Conservation (phyloP, 441 rosid species). For the Macaranga tanarius region DNA sequence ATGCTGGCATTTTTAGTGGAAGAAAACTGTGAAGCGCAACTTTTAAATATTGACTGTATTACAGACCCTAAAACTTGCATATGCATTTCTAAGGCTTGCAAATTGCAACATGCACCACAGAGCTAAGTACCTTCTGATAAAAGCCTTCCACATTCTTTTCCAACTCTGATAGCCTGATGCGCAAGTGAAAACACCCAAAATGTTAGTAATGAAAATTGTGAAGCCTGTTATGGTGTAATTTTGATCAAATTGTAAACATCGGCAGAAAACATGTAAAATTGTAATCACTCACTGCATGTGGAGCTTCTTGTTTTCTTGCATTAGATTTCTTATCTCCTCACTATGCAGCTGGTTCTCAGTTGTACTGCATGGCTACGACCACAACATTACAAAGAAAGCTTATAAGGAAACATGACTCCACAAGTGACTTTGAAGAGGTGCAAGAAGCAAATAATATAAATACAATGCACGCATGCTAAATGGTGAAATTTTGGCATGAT, state of each 20-base stretch:
- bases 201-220: not conserved
- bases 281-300: slow-evolving; percentile 3
- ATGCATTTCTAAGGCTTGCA: not conserved
- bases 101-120: not conserved
- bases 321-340: not conserved
- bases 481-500: not conserved
- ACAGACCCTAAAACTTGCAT: not conserved
- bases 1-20: no score
- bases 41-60: not conserved
- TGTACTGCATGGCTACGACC: not conserved
- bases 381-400: slow-evolving; percentile 3
- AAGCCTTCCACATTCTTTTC: slow-evolving; percentile 4
- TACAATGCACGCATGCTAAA: no score
- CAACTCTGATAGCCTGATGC: slow-evolving; percentile 10
- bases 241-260: not conserved
- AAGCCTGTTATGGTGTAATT: not conserved
- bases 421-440: not conserved
- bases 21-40: no score
- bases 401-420: not conserved
- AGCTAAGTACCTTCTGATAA: slow-evolving; percentile 1
- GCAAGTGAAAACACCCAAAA: not conserved
- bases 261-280: not conserved
- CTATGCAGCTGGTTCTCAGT: not conserved
- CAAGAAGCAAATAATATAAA: no score
- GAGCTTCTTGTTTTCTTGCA: slow-evolving; percentile 13